Conservation (phyloP, 371 early-diverging fungal species). For the Blakeslea trispora region DNA sequence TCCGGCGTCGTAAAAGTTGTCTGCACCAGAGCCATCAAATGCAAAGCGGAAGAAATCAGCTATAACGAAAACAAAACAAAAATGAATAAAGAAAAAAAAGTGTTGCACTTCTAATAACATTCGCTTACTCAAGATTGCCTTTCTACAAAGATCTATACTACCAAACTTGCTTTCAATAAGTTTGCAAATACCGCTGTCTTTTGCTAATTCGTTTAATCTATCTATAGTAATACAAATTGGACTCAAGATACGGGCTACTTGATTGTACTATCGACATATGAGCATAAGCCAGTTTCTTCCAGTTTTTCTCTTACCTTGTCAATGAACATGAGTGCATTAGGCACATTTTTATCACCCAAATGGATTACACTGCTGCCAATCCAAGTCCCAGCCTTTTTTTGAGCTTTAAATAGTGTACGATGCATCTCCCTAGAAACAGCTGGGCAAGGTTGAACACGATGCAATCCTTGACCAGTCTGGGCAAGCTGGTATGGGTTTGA, state of each 20-base stretch:
- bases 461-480: slow-evolving; percentile 96
- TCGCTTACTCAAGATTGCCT: slow-evolving; percentile 63
- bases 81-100: too few species aligned
- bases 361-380: slow-evolving; percentile 95
- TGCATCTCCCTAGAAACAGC: slow-evolving; percentile 86
- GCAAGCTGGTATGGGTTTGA: slow-evolving; percentile 80
- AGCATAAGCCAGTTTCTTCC: neutral
- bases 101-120: neutral
- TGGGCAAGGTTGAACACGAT: slow-evolving; percentile 85
- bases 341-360: slow-evolving; percentile 92
- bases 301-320: slow-evolving; percentile 65
- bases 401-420: slow-evolving; percentile 84
- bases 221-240: slow-evolving; percentile 84
- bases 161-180: slow-evolving; percentile 77
- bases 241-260: slow-evolving; percentile 90
- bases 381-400: slow-evolving; percentile 87
- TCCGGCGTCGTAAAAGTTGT: slow-evolving; percentile 95
- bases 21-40: slow-evolving; percentile 96
- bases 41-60: slow-evolving; percentile 94
- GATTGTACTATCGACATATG: slow-evolving; percentile 76
- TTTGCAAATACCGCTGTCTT: slow-evolving; percentile 55
- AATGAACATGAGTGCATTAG: slow-evolving; percentile 94
- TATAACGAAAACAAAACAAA: too few species aligned
- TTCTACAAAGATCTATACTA: slow-evolving; percentile 59
- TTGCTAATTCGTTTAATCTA: slow-evolving; percentile 63